Percentiles rank a stretch among this genome's conserved stretches.
phyloP scores from a whole-genome alignment of 176 grass and related monocot genomes.

The Carex cristatella region DNA sequence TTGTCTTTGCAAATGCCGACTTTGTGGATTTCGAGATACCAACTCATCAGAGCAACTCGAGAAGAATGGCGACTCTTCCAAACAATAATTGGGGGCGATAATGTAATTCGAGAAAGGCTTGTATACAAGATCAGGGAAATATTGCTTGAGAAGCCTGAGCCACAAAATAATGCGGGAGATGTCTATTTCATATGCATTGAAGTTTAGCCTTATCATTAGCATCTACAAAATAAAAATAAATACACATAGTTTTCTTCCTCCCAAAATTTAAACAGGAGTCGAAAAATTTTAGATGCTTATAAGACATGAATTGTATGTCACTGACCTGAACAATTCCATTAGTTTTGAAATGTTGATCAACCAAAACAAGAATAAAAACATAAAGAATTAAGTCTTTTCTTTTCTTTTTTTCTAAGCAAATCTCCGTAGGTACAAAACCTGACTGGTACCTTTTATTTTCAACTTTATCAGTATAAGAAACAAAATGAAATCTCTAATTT shows the following conservation, averaged over 20 bases:
- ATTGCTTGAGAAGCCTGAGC: conserved; percentile 47
- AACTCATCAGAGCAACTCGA: conserved; percentile 24
- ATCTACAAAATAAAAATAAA: conserved; percentile 43
- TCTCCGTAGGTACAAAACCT: not conserved
- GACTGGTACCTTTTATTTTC: not conserved
- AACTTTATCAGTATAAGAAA: not conserved
- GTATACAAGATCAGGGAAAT: conserved; percentile 64
- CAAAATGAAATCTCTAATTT: not conserved
- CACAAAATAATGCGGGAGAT: conserved; percentile 45
- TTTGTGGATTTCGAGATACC: conserved; percentile 33
- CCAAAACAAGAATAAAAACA: not conserved
- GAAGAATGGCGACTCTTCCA: conserved; percentile 72
- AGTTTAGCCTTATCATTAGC: conserved; percentile 64
- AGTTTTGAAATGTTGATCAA: conserved; percentile 8
- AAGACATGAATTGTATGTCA: not conserved
- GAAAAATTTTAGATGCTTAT: not conserved
- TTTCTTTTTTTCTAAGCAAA: not conserved
- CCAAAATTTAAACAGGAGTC: conserved; percentile 4
- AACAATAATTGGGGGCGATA: conserved; percentile 38
- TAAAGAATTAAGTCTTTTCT: not conserved
- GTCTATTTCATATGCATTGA: conserved; percentile 30
- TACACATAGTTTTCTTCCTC: conserved; percentile 2
- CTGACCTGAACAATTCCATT: not conserved
- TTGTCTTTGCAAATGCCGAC: conserved; percentile 63
- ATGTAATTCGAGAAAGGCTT: conserved; percentile 29